phyloP scores from a whole-genome alignment of 148 eudicot species.

The Cornus florida region DNA sequence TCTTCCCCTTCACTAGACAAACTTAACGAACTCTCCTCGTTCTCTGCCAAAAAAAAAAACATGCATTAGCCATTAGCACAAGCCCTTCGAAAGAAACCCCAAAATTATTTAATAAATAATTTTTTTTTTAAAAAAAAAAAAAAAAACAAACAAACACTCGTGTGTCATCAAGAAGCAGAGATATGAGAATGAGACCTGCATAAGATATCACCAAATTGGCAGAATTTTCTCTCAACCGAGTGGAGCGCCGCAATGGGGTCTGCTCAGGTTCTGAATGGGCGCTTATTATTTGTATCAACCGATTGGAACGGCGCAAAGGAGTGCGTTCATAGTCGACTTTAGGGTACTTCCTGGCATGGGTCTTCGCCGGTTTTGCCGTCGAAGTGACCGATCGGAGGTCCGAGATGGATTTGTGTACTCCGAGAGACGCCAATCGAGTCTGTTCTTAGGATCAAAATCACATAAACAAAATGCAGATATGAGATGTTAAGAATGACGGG shows the following conservation, averaged over 20 bases:
- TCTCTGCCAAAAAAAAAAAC: no score
- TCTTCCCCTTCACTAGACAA: no score
- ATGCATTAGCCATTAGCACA: no score
- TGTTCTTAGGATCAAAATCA: background rate
- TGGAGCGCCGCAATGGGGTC: background rate
- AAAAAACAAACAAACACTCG: no score
- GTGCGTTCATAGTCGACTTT: slow-evolving; percentile 20
- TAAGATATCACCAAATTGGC: no score
- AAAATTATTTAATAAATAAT: no score
- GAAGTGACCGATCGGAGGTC: slow-evolving; percentile 31
- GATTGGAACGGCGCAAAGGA: slow-evolving; percentile 35
- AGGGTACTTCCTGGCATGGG: slow-evolving; percentile 11
- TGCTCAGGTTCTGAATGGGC: background rate
- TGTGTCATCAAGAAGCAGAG: background rate
- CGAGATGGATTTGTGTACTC: slow-evolving; percentile 27
- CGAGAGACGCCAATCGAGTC: slow-evolving; percentile 24
- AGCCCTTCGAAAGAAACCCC: no score
- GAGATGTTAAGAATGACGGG: background rate
- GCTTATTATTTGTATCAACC: background rate
- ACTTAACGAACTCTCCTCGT: no score
- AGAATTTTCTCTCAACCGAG: no score
- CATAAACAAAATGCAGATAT: background rate
- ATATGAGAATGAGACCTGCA: no score
- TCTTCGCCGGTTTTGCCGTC: slow-evolving; percentile 16
- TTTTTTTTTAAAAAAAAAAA: no score